These are phyloP conservation scores for Camelina hispida DNA, from an alignment of 345 rosid species.

Conservation along the genomic window DNA sequence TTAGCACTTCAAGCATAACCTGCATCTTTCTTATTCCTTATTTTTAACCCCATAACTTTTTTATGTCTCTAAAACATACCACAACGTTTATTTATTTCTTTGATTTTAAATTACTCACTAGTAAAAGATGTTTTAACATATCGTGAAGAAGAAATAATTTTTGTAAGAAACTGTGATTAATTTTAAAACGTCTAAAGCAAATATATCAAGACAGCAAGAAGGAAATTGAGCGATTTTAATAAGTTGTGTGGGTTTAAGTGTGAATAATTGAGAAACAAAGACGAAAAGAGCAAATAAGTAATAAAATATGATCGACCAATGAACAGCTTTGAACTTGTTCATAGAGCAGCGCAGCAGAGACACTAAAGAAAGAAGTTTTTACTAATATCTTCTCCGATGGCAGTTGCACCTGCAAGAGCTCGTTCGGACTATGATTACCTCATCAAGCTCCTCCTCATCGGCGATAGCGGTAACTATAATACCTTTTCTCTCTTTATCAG, in stretches of 20 bases:
- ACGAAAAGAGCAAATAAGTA: not conserved
- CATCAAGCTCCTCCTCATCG: constrained; percentile 58
- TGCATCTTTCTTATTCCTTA: not conserved
- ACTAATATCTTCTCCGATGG: constrained; percentile 40
- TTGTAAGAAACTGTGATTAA: not conserved
- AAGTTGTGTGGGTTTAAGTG: constrained; percentile 18
- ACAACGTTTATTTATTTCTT: not conserved
- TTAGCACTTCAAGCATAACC: constrained; percentile 3
- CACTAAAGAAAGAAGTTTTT: constrained; percentile 1
- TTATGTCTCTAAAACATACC: not conserved
- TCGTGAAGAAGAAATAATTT: not conserved
- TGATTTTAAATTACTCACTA: not conserved
- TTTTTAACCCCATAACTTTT: not conserved
- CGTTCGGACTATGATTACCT: constrained; percentile 62
- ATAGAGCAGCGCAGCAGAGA: too few relatives aligned
- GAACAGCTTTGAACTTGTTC: too few relatives aligned
- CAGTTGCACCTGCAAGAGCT: constrained; percentile 57
- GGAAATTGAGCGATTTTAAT: not conserved
- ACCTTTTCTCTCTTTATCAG: not conserved
- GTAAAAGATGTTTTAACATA: not conserved
- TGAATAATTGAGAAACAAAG: not conserved
- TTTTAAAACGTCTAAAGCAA: not conserved
- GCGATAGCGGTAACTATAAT: constrained; percentile 51
- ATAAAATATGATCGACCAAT: constrained; percentile 32
- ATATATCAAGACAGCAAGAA: not conserved